A percentile compares a stretch with the other conserved stretches of the same genome.
phyloP scores from a whole-genome alignment of 1,284 basidiomycete species.

The Afroboletus lepidellus region DNA sequence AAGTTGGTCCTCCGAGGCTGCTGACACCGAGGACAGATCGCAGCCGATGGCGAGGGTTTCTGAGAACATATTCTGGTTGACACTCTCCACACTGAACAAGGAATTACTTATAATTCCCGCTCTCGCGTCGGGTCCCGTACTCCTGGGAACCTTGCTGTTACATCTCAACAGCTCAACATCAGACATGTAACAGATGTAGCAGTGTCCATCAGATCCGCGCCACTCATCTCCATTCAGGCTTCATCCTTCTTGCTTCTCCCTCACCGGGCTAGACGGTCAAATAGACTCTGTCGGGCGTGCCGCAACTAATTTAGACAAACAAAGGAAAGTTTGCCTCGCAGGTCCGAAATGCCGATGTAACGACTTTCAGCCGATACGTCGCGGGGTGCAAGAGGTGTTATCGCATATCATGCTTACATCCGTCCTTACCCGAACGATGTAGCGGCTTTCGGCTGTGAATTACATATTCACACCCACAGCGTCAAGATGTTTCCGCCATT shows the following conservation, averaged over 20 bases:
- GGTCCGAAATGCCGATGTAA: background rate
- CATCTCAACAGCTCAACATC: background rate
- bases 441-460: conserved; percentile 9
- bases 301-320: conserved; percentile 1
- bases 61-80: background rate
- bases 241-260: background rate
- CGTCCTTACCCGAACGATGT: conserved; percentile 7
- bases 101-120: background rate
- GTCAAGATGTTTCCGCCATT: conserved; percentile 5
- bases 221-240: background rate
- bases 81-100: background rate
- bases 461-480: conserved; percentile 10
- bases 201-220: background rate
- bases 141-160: conserved; percentile 6
- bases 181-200: conserved; percentile 10
- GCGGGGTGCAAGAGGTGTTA: conserved; percentile 2
- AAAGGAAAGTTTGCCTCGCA: background rate
- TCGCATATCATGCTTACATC: background rate
- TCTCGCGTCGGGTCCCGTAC: background rate
- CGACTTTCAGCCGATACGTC: conserved; percentile 1
- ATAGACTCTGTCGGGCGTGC: background rate
- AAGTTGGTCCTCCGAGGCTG: background rate
- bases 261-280: background rate
- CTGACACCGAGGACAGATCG: conserved; percentile 4
- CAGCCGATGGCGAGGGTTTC: background rate